Conservation (phyloP, 1,139 yeast genomes). For the Yamadazyma pseudoaaseri region DNA sequence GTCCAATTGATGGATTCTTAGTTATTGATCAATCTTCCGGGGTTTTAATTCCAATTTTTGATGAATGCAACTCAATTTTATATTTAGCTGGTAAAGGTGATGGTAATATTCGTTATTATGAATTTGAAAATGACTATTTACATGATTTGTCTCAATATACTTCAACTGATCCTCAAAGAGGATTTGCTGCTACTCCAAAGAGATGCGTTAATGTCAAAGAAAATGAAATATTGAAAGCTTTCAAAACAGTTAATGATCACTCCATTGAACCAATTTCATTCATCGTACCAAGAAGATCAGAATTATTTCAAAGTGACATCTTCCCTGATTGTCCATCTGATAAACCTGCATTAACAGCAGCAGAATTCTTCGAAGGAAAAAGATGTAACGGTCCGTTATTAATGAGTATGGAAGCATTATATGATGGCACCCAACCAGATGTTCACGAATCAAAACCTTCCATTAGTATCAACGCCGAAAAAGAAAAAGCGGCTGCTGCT, state of each 20-base stretch:
- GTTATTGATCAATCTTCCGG: constrained; percentile 91
- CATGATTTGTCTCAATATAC: constrained; percentile 82
- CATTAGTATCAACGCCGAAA: constrained; percentile 24
- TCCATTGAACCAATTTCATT: constrained; percentile 87
- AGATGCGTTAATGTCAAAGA: constrained; percentile 73
- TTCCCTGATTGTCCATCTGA: constrained; percentile 88
- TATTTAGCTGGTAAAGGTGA: constrained; percentile 98
- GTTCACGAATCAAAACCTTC: constrained; percentile 36
- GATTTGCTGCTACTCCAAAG: constrained; percentile 88
- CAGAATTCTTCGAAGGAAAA: constrained; percentile 79
- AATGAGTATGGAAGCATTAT: constrained; percentile 71
- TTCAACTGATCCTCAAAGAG: constrained; percentile 93
- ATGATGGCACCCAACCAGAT: constrained; percentile 66
- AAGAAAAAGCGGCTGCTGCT: constrained; percentile 21
- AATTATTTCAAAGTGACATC: constrained; percentile 87
- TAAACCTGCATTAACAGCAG: constrained; percentile 73
- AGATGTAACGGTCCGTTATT: constrained; percentile 79
- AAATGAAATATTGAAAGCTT: constrained; percentile 79
- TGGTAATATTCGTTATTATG: constrained; percentile 93
- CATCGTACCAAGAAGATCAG: constrained; percentile 90
- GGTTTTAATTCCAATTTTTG: constrained; percentile 86
- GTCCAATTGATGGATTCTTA: constrained; percentile 87
- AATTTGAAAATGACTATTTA: constrained; percentile 78
- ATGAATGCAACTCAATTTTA: constrained; percentile 73
- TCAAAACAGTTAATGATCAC: constrained; percentile 81